Conservation (phyloP, 2,329 filamentous ascomycete genomes). For the Emericellopsis cladophorae region DNA sequence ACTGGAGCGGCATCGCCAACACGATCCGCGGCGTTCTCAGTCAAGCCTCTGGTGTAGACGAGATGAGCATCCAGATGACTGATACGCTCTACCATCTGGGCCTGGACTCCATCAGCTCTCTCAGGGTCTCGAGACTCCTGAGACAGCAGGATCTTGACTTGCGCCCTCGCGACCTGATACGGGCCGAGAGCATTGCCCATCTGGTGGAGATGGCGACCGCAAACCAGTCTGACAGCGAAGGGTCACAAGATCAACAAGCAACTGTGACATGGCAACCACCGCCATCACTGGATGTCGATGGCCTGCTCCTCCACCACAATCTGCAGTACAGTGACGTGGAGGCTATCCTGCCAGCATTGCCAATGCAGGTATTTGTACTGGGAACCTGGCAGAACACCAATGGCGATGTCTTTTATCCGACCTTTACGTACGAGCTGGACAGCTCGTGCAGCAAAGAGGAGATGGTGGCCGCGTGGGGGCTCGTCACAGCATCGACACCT, state of each 20-base stretch:
- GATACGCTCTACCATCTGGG: slow-evolving; percentile 73
- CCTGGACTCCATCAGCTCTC: slow-evolving; percentile 82
- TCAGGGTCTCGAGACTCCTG: slow-evolving; percentile 66
- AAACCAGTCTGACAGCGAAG: background rate
- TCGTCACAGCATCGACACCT: slow-evolving; percentile 39
- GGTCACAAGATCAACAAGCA: background rate
- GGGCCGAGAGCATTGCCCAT: slow-evolving; percentile 47
- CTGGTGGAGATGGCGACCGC: slow-evolving; percentile 36
- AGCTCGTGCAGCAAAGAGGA: slow-evolving; percentile 22
- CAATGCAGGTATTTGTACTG: slow-evolving; percentile 74
- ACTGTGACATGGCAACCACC: slow-evolving; percentile 16
- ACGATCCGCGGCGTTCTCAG: slow-evolving; percentile 35
- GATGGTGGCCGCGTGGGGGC: slow-evolving; percentile 48
- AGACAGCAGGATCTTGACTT: slow-evolving; percentile 49
- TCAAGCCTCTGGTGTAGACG: slow-evolving; percentile 46
- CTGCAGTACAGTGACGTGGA: slow-evolving; percentile 36
- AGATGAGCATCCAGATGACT: slow-evolving; percentile 41
- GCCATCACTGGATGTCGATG: slow-evolving; percentile 19
- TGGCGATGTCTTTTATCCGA: slow-evolving; percentile 60
- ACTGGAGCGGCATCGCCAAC: slow-evolving; percentile 21
- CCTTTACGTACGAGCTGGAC: slow-evolving; percentile 44
- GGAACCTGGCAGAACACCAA: slow-evolving; percentile 58
- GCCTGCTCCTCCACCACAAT: slow-evolving; percentile 23
- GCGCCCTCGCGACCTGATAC: slow-evolving; percentile 59
- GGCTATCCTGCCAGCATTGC: slow-evolving; percentile 51